Base-by-base conservation (phyloP, 495 filamentous ascomycete genomes). In the Massariosphaeria phaeospora region DNA sequence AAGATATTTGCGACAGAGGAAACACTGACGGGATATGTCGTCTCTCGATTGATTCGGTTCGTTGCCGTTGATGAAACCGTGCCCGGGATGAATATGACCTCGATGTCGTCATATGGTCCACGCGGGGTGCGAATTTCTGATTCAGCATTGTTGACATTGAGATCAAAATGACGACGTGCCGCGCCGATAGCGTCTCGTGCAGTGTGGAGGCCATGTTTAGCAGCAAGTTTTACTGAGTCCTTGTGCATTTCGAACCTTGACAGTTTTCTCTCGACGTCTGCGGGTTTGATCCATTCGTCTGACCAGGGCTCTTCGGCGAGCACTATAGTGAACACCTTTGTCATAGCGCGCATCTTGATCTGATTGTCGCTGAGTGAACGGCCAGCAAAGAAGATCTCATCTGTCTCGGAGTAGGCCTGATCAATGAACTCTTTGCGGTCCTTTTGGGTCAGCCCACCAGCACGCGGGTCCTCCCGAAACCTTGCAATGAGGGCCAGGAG, bases 251-350 rank as follows among this genome's bases (percentile, higher is more conserved):
- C 61, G 21, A 59, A 63, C 8, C 55, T 26, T 0, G 61, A 63
- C 3, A 63, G 55, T 21, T 63, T 63, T 5, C 61, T 36, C 36
- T 63, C 61, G 17, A 59, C 61, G 31, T 63, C 61, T 12, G 35
- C 55, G 26, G 55, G 38, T 1, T 55, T 43, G 40, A 63, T 63
- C 61, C 61, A 63, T 27, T 63, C 55, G 7, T 59, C 50, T 7
- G 48, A 43, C 61, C 61, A 63, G 2, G 61, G 61, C 29, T 63
- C 49, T 6, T 63, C 61, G 36, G 61, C 61, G 17, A 63, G 43
- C 18, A 59, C 47, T n/a, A 52, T 52, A 45, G 41, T 53, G 20
- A 63, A 48, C 18, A 63, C 50, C 24, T 56, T 59, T 38, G 55
- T 59, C 2, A 63, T 45, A 13, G 61, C 55, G 25, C 55, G 56